Base-by-base conservation (phyloP, 2,329 filamentous ascomycete species). In the Alternaria sp. region DNA sequence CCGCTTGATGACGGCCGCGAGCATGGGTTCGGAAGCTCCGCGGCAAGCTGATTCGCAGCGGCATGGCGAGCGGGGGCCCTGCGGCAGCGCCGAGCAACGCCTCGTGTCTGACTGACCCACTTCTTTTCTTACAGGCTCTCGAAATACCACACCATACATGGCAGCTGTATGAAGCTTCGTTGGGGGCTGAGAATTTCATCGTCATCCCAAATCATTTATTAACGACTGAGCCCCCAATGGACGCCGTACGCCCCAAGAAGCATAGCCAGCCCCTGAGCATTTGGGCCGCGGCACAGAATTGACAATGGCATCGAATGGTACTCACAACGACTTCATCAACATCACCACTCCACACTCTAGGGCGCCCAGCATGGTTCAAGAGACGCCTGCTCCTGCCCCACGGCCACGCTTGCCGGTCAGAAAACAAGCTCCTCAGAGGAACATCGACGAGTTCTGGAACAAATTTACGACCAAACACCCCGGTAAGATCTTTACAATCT, bases 401-500 rank as follows among this genome's bases (percentile, higher is more conserved):
- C 73, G 73, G 14, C 68, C 72, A 14, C 71, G 69, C 15, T 69
- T 73, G 25, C 67, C 68, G 23, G 73, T 71, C 41, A 83, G 85
- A 71, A 84, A 86, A 66, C 82, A 87, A 14, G 81, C 88, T 8
- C 89, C 90, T 0, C 92, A 94, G 76, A 85, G 88, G 61, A 85
- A 83, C 25, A 87, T 94, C 60, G 87, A 92, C 68, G 87, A 90
- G 64, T 93, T 93, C 75, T 94, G 91, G 92, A 80, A 84, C 56
- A 89, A 87, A 63, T 91, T 90, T 71, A 87, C 86, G 74, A 88
- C 89, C 55, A 91, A 90, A 73, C 85, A 86, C 25, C 91, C 91
- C 0, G 91, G 91, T 15, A 92, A 92, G 82, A 88, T 91, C 21
- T 90, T 89, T 28, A 90, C 88, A 1, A 85, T 93, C 47, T 85